Conservation (phyloP, 495 filamentous ascomycete species). For the Zalerion maritima region DNA sequence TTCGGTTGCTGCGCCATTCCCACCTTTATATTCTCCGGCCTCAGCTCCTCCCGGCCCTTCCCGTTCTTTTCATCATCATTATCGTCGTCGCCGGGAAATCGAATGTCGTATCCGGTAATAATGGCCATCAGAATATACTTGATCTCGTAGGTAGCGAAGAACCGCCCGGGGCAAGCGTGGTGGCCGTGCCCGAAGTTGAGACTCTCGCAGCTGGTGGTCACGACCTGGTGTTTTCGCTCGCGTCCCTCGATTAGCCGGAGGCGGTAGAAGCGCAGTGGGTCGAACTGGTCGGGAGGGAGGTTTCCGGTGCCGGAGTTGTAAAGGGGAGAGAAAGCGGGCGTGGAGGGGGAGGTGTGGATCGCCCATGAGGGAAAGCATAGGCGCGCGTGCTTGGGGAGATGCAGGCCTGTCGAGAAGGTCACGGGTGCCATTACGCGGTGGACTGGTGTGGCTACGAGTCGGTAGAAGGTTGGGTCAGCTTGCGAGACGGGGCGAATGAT, state of each 20-base stretch:
- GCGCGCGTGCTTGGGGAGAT: conserved; percentile 18
- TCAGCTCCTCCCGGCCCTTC: too few relatives aligned
- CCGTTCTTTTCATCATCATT: too few relatives aligned
- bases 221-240: conserved; percentile 26
- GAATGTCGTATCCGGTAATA: conserved; percentile 28
- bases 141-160: conserved; percentile 30
- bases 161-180: conserved; percentile 32
- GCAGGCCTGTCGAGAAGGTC: conserved; percentile 22
- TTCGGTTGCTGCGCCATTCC: too few relatives aligned
- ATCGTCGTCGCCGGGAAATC: conserved; percentile 18
- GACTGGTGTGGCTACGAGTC: conserved; percentile 11
- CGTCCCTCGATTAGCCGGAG: too few relatives aligned
- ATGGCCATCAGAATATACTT: conserved; percentile 28
- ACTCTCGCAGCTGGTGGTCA: conserved; percentile 24
- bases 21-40: too few relatives aligned
- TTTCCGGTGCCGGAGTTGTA: conserved; percentile 16
- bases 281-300: conserved; percentile 21
- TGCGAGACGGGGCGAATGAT: conserved; percentile 1
- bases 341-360: conserved; percentile 21
- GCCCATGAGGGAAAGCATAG: conserved; percentile 22
- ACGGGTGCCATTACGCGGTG: conserved; percentile 17
- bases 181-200: conserved; percentile 33
- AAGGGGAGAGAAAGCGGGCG: conserved; percentile 14
- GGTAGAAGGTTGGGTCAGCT: conserved; percentile 12
- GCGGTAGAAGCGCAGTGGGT: conserved; percentile 36